Percentiles rank a stretch among this genome's conserved stretches.
phyloP scores from a whole-genome alignment of 257 asterid species.

The Solanum verrucosum region DNA sequence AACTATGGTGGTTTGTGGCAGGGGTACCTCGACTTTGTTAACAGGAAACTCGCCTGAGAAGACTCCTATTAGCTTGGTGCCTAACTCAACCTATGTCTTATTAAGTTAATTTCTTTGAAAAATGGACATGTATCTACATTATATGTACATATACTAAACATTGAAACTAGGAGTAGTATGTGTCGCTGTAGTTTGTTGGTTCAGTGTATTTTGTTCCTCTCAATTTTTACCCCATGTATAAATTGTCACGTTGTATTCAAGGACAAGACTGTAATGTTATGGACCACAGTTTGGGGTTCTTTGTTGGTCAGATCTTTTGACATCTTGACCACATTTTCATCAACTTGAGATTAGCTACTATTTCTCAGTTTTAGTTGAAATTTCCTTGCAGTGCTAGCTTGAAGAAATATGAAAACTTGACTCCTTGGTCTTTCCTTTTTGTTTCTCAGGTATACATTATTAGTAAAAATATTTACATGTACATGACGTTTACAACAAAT shows the following conservation, averaged over 20 bases:
- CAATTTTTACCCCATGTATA: not conserved
- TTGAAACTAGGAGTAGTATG: not conserved
- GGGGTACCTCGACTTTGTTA: slow-evolving; percentile 68
- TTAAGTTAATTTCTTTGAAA: not conserved
- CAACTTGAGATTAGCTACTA: not conserved
- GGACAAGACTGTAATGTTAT: not conserved
- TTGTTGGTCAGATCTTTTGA: not conserved
- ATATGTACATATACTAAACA: not conserved
- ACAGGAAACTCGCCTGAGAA: slow-evolving; percentile 13
- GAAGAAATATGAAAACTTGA: not conserved
- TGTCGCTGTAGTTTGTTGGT: not conserved
- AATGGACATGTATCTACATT: not conserved
- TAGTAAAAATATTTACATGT: not conserved
- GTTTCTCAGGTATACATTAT: not conserved
- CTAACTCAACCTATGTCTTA: not conserved
- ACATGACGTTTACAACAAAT: not conserved
- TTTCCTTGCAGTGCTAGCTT: not conserved
- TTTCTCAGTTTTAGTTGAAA: not conserved
- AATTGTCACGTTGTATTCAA: not conserved
- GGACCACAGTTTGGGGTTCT: not conserved
- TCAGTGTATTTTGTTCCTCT: not conserved
- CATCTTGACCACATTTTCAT: not conserved
- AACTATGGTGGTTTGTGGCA: slow-evolving; percentile 13
- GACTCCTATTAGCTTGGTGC: not conserved
- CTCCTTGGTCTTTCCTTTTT: not conserved